These are phyloP conservation scores for Populus simonii DNA, from an alignment of 345 rosid species.

Conservation along the genomic window DNA sequence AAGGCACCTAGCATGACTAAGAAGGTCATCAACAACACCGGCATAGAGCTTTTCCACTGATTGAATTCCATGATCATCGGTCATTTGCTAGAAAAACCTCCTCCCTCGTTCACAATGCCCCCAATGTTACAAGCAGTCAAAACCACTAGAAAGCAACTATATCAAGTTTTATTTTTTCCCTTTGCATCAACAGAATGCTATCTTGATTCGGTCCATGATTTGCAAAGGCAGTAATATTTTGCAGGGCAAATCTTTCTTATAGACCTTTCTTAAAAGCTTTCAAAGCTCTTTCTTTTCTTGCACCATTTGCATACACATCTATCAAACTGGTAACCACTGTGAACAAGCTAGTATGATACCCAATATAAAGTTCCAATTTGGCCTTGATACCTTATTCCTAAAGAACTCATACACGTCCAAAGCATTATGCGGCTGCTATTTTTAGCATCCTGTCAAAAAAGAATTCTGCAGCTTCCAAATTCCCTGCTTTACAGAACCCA, in stretches of 20 bases:
- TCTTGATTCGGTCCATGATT: slow-evolving; percentile 31
- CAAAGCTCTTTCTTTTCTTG: slow-evolving; percentile 23
- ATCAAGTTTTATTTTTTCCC: slow-evolving; percentile 28
- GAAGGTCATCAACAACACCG: slow-evolving; percentile 37
- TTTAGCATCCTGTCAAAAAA: slow-evolving; percentile 29
- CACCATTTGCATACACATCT: slow-evolving; percentile 32
- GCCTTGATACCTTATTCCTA: slow-evolving; percentile 18
- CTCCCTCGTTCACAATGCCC: slow-evolving; percentile 35
- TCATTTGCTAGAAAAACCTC: slow-evolving; percentile 33
- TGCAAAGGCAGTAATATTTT: slow-evolving; percentile 34
- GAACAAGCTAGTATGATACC: slow-evolving; percentile 31
- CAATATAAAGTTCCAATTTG: slow-evolving; percentile 27
- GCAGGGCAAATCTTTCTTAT: slow-evolving; percentile 26
- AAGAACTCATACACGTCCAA: slow-evolving; percentile 27
- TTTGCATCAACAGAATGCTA: slow-evolving; percentile 26
- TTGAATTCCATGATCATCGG: slow-evolving; percentile 25
- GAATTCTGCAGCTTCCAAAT: slow-evolving; percentile 21
- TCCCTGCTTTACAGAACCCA: slow-evolving; percentile 25
- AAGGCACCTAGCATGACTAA: slow-evolving; percentile 34
- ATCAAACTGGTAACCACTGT: slow-evolving; percentile 23
- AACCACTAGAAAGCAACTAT: slow-evolving; percentile 31
- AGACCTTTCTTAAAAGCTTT: slow-evolving; percentile 21
- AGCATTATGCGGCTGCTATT: slow-evolving; percentile 32
- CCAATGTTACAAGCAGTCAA: slow-evolving; percentile 39
- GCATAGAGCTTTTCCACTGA: slow-evolving; percentile 37